These are phyloP conservation scores for Arthrobotrys megalospora DNA, from an alignment of 2,329 filamentous ascomycete genomes.

Conservation along the genomic window DNA sequence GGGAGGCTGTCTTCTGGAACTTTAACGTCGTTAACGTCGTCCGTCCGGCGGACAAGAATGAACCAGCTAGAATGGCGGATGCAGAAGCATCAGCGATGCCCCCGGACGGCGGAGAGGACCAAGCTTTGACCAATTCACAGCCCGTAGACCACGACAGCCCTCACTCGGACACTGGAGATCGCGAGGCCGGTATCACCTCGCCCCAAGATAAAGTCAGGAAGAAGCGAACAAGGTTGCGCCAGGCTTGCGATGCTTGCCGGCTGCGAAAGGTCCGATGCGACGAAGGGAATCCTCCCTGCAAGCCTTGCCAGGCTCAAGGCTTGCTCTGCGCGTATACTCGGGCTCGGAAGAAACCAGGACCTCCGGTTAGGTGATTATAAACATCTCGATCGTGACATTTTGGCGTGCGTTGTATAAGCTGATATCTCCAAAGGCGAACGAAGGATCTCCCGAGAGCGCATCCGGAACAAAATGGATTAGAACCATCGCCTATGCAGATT, in stretches of 20 bases:
- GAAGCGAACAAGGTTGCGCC: slow-evolving; percentile 59
- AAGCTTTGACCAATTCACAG: slow-evolving; percentile 43
- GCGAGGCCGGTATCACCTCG: slow-evolving; percentile 49
- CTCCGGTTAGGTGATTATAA: slow-evolving; percentile 56
- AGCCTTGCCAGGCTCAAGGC: slow-evolving; percentile 60
- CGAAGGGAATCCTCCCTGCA: slow-evolving; percentile 60
- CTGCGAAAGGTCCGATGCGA: slow-evolving; percentile 59
- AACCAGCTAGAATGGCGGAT: slow-evolving; percentile 60
- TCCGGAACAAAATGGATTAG: slow-evolving; percentile 59
- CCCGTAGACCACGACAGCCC: slow-evolving; percentile 59
- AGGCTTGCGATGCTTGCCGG: slow-evolving; percentile 60
- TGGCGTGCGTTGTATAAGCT: slow-evolving; percentile 51
- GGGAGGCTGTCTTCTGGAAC: slow-evolving; percentile 56
- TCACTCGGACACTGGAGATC: slow-evolving; percentile 59
- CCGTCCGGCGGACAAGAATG: slow-evolving; percentile 61
- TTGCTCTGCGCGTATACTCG: slow-evolving; percentile 60
- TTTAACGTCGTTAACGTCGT: slow-evolving; percentile 31
- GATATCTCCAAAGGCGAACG: slow-evolving; percentile 52
- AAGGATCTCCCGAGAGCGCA: slow-evolving; percentile 56
- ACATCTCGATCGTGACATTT: slow-evolving; percentile 17
- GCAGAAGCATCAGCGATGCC: slow-evolving; percentile 60
- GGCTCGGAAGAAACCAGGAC: slow-evolving; percentile 60
- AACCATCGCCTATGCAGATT: slow-evolving; percentile 59
- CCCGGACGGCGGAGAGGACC: slow-evolving; percentile 54
- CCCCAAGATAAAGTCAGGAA: slow-evolving; percentile 52